Evolutionary conservation across 768 basidiomycete genomes (phyloP).

Genomic region (Boletellus ananiceps): DNA sequence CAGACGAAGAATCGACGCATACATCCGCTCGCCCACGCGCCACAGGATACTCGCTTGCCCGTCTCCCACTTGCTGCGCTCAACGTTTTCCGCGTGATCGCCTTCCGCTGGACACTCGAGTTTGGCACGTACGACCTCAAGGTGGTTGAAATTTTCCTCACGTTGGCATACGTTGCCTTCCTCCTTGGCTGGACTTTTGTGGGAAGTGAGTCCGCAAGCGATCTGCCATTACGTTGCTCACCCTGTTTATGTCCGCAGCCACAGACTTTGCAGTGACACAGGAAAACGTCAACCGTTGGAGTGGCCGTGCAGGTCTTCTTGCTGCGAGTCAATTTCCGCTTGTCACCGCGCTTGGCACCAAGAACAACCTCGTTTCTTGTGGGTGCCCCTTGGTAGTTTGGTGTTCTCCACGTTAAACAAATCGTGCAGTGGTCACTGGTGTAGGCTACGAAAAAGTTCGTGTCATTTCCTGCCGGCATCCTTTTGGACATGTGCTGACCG

Average conservation of each 20-base stretch:
- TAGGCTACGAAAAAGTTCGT: conserved; percentile 26
- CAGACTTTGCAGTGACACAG: neutral
- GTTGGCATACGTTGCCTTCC: conserved; percentile 40
- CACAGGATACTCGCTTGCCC: conserved; percentile 35
- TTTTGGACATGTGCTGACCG: conserved; percentile 1
- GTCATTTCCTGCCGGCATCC: neutral
- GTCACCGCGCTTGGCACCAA: conserved; percentile 46
- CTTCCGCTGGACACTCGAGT: conserved; percentile 45
- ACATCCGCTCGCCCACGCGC: neutral
- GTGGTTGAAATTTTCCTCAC: conserved; percentile 46
- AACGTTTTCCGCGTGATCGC: conserved; percentile 45
- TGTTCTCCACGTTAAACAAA: neutral
- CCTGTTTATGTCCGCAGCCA: conserved; percentile 2
- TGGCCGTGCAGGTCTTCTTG: conserved; percentile 29
- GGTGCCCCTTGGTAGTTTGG: neutral
- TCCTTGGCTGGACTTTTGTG: conserved; percentile 41
- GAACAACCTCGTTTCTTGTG: conserved; percentile 43
- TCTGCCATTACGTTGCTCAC: neutral
- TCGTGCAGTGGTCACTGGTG: conserved; percentile 24
- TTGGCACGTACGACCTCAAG: conserved; percentile 38
- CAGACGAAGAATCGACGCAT: conserved; percentile 18
- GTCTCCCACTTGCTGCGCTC: conserved; percentile 35
- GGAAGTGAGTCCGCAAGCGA: conserved; percentile 37
- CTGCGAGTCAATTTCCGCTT: conserved; percentile 38
- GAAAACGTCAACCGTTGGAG: conserved; percentile 23